A percentile compares a stretch with the other conserved stretches of the same genome.
phyloP scores from a whole-genome alignment of 768 basidiomycete genomes.

The Exidia glandulosa region DNA sequence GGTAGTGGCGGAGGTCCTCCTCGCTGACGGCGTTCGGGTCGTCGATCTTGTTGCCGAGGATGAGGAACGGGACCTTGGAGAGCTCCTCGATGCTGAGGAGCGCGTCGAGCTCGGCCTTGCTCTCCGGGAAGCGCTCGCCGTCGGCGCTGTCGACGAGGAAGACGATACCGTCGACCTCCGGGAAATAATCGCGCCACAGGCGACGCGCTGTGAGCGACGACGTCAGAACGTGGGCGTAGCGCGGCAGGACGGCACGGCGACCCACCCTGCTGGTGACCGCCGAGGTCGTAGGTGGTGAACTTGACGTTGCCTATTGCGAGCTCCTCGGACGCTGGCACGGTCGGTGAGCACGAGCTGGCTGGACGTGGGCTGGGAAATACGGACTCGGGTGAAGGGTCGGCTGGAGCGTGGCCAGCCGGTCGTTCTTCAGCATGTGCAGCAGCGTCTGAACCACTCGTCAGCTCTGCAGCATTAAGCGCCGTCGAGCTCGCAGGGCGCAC shows the following conservation, averaged over 20 bases:
- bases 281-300: slow-evolving; percentile 97
- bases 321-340: slow-evolving; percentile 83
- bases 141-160: slow-evolving; percentile 98
- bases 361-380: slow-evolving; percentile 15
- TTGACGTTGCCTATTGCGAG: slow-evolving; percentile 98
- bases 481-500: slow-evolving; percentile 32
- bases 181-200: slow-evolving; percentile 99
- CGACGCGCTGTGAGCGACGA: slow-evolving; percentile 57
- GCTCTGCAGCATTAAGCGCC: not conserved
- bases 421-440: slow-evolving; percentile 99
- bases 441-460: slow-evolving; percentile 52
- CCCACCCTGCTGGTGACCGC: slow-evolving; percentile 92
- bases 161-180: slow-evolving; percentile 96
- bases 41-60: slow-evolving; percentile 99
- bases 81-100: slow-evolving; percentile 93
- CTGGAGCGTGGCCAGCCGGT: slow-evolving; percentile 92
- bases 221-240: not conserved
- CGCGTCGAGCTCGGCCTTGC: slow-evolving; percentile 94
- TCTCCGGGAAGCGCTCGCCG: slow-evolving; percentile 91
- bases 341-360: not conserved
- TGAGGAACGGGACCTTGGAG: slow-evolving; percentile 91
- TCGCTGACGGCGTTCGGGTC: slow-evolving; percentile 96
- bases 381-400: slow-evolving; percentile 96
- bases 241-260: slow-evolving; percentile 1
- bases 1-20: slow-evolving; percentile 89